Conservation (phyloP, 2,329 filamentous ascomycete species). For the Xylaria arbuscula region DNA sequence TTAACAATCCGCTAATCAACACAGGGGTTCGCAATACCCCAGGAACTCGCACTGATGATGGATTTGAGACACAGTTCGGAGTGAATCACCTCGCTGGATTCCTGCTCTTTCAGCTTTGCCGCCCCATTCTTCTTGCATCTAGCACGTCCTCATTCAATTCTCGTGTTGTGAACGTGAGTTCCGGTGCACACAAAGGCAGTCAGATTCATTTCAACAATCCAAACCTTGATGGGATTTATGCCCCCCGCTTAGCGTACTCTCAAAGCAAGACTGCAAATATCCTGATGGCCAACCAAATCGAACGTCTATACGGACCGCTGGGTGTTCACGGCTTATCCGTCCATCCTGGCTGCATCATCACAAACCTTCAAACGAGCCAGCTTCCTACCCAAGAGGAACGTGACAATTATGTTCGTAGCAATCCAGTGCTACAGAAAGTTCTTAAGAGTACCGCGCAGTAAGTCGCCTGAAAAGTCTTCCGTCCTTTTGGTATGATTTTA, state of each 20-base stretch:
- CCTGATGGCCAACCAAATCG: slow-evolving; percentile 59
- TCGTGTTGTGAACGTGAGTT: slow-evolving; percentile 21
- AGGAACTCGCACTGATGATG: slow-evolving; percentile 7
- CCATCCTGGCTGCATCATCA: slow-evolving; percentile 57
- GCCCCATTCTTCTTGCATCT: slow-evolving; percentile 15
- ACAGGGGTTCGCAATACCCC: slow-evolving; percentile 11
- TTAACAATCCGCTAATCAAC: background rate
- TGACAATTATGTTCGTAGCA: background rate
- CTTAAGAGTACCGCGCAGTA: slow-evolving; percentile 16
- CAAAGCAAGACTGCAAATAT: slow-evolving; percentile 60
- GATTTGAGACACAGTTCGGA: slow-evolving; percentile 30
- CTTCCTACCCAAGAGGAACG: background rate
- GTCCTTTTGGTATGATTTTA: too few species aligned
- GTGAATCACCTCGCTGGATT: slow-evolving; percentile 30
- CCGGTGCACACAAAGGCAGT: slow-evolving; percentile 11
- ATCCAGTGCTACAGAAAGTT: slow-evolving; percentile 14
- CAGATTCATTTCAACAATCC: slow-evolving; percentile 5
- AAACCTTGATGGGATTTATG: slow-evolving; percentile 12
- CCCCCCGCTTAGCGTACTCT: slow-evolving; percentile 45
- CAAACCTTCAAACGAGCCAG: slow-evolving; percentile 7
- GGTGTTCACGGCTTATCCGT: slow-evolving; percentile 56
- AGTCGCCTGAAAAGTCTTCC: too few species aligned
- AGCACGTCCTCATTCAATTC: slow-evolving; percentile 19
- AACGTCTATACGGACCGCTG: slow-evolving; percentile 54
- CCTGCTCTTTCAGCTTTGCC: slow-evolving; percentile 22